Conservation (phyloP, 306 rosid genomes). For the Prosopis cineraria region DNA sequence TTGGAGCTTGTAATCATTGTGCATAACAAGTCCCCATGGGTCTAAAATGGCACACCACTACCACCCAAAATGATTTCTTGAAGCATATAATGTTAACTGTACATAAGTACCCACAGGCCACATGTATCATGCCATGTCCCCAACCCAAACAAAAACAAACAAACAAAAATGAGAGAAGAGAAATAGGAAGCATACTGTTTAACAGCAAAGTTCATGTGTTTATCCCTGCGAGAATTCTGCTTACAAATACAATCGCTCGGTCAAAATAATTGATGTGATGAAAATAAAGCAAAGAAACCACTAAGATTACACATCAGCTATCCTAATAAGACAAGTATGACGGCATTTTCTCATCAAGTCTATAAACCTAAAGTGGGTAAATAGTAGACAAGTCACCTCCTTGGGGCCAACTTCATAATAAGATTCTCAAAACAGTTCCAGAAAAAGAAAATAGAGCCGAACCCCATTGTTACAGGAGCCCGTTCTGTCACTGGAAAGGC, state of each 20-base stretch:
- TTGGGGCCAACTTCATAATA: not conserved
- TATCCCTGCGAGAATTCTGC: not conserved
- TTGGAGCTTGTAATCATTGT: too few species aligned
- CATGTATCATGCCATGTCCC: not conserved
- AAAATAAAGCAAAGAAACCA: not conserved
- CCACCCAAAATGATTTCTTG: not conserved
- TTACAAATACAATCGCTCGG: not conserved
- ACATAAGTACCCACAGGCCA: not conserved
- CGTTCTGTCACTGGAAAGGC: not conserved
- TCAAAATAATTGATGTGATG: not conserved
- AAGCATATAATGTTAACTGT: not conserved
- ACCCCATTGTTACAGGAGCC: slow-evolving; percentile 27
- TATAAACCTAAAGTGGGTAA: slow-evolving; percentile 6
- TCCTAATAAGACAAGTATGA: not conserved
- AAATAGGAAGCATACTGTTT: not conserved
- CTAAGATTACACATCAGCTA: not conserved
- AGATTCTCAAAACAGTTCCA: slow-evolving; percentile 17
- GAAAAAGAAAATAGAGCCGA: slow-evolving; percentile 18
- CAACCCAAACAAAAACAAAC: too few species aligned
- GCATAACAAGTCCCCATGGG: not conserved
- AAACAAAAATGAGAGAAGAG: not conserved
- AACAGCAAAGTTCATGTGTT: not conserved
- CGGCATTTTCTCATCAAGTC: slow-evolving; percentile 28
- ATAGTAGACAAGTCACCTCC: slow-evolving; percentile 10
- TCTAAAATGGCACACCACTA: not conserved